Evolutionary conservation across 345 rosid species (phyloP), one percentile per base, ranked within the genome.

Genomic region (Heritiera littoralis): DNA sequence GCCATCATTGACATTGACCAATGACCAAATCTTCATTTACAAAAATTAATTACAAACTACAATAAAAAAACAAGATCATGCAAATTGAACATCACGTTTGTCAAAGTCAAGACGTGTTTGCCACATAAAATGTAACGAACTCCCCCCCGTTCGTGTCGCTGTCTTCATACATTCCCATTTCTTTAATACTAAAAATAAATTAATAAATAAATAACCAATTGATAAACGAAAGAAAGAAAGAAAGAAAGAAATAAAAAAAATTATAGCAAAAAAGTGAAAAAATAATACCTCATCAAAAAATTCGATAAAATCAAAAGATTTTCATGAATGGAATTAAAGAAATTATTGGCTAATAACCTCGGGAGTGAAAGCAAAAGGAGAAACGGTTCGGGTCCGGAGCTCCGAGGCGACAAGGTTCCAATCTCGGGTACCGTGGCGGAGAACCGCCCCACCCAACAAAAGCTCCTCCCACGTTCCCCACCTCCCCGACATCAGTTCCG

Each of bases 391-490:
- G 84, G 92, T 79, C 20, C 88, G 92, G 86, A 95, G 92, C 89
- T 93, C 98, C 66, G 89, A 85, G 4, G 94, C 88, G 4, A 95
- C 92, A 61, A 84, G 74, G 83, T 86, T 83, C 98, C 98, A 95
- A 63, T 92, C 89, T 4, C 84, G 85, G 72, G 93, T 86, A 7
- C 98, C 98, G 54, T 95, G 91, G 13, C 95, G 98, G 86, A 93
- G 97, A 59, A 95, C 92, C 6, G 98, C 98, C 5, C 94, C 98
- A 18, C 95, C 95, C 48, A 95, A 84, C 56, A 95, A 84, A 78
- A 95, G 86, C 88, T 93, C 98, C 79, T 92, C 97, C 98, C 98
- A 92, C 52, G 98, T 93, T 69, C 95, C 92, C 98, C 98, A 95
- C 80, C 77, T 76, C 73, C 68, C 87, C 56, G 43, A 75, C 79